Evolutionary conservation across 192 early-diverging fungal genomes (phyloP), one percentile per base, ranked within the genome.

Genomic region (Obelidium mucronatum): DNA sequence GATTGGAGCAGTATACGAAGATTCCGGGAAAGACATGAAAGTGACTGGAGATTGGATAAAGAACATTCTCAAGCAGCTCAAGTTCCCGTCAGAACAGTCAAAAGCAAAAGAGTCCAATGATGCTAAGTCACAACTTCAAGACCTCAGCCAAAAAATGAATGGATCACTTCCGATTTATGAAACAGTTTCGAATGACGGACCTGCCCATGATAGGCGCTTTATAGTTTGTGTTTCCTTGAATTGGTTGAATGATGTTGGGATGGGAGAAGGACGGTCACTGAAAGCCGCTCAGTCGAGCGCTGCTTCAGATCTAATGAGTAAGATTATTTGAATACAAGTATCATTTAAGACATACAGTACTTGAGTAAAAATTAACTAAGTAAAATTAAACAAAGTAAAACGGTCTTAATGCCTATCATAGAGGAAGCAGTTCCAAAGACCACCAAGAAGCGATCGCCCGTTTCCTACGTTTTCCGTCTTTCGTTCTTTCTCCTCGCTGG

Each of bases 1-100:
- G 24, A 17, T 68, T 30, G 67, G 67, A 4, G 19, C 40, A 2
- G 44, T 68, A n/a, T 68, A 68, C 34, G 15, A 26, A 17, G 67
- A 68, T 26, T 19, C 24, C n/a, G 67, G 48, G 11, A 53, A 26
- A 11, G 30, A 48, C 13, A 48, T 68, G 67, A 40, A 64, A 22
- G 62, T 64, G 15, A 22, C 62, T 33, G 22, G 35, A 4, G 39
- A 6, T 3, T 64, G 62, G 62, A 28, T 60, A 8, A 33, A 6
- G 6, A 28, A 6, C 26, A 60, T 60, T 11, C 22, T 60, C 11
- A 11, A 28, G 11, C 58, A 51, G 48, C n/a, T n/a, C n/a, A n/a
- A n/a, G n/a, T n/a, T n/a, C n/a, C n/a, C n/a, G n/a, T n/a, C n/a
- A n/a, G n/a, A n/a, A n/a, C n/a, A n/a, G n/a, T n/a, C n/a, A n/a